These are phyloP conservation scores for Alliaria petiolata DNA, from an alignment of 345 rosid genomes.

Conservation along the genomic window DNA sequence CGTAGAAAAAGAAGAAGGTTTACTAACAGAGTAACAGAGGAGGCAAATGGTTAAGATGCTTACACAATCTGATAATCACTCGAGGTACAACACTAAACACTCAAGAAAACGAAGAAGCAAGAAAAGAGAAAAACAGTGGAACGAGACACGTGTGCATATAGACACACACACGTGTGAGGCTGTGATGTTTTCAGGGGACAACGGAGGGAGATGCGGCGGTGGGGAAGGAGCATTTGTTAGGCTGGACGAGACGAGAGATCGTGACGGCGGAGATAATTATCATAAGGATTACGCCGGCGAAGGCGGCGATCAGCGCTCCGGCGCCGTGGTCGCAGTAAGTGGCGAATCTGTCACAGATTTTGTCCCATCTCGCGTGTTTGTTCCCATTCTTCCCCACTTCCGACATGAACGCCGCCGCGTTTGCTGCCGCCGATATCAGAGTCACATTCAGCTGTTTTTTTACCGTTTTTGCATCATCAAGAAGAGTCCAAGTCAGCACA, in stretches of 20 bases:
- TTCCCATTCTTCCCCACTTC: constrained; percentile 81
- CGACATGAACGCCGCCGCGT: constrained; percentile 81
- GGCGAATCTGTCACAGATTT: constrained; percentile 73
- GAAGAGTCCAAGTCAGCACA: constrained; percentile 9
- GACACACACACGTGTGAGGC: background rate
- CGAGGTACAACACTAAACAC: background rate
- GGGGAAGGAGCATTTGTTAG: constrained; percentile 7
- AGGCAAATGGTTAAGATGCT: constrained; percentile 6
- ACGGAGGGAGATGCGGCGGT: constrained; percentile 17
- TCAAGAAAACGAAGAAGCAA: constrained; percentile 14
- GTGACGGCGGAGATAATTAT: constrained; percentile 48
- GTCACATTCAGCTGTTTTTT: constrained; percentile 54
- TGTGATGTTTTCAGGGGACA: constrained; percentile 2
- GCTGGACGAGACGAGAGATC: constrained; percentile 43
- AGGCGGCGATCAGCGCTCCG: constrained; percentile 69
- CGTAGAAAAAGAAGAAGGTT: background rate
- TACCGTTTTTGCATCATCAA: background rate
- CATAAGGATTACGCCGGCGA: constrained; percentile 54
- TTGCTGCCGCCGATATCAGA: constrained; percentile 56
- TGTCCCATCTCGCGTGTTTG: constrained; percentile 80
- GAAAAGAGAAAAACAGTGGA: background rate
- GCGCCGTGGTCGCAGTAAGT: constrained; percentile 65
- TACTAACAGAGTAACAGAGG: background rate
- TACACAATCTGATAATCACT: constrained; percentile 22
- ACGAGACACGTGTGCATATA: background rate